These are phyloP conservation scores for Trichoderma sp. DNA, from an alignment of 2,329 filamentous ascomycete species.

Conservation along the genomic window DNA sequence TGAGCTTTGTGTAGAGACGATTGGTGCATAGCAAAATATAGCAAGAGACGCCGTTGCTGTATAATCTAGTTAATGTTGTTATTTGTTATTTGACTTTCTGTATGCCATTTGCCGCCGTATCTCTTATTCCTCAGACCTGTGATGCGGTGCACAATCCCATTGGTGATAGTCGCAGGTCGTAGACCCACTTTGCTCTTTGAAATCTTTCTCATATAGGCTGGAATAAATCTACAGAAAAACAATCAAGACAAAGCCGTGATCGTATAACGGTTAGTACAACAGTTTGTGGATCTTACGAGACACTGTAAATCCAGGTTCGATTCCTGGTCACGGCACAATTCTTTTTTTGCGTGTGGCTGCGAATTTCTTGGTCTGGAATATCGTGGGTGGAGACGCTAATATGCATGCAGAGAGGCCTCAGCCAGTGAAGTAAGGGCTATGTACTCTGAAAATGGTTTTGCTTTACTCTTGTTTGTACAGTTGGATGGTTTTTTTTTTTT, in stretches of 20 bases:
- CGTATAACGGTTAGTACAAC: constrained; percentile 33
- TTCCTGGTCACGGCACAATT: constrained; percentile 25
- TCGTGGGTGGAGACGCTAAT: not conserved
- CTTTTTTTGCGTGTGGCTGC: constrained; percentile 5
- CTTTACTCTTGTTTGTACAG: not conserved
- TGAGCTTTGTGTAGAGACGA: not conserved
- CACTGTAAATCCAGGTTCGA: constrained; percentile 34
- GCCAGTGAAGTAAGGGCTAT: not conserved
- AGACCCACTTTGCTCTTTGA: not conserved
- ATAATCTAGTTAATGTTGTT: not conserved
- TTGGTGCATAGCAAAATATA: not conserved
- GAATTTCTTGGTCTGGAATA: not conserved
- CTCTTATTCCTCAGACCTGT: not conserved
- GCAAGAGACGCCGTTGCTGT: not conserved
- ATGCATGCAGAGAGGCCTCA: not conserved
- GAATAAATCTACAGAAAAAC: not conserved
- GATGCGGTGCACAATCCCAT: not conserved
- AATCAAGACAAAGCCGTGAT: constrained; percentile 23
- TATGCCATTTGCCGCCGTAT: not conserved
- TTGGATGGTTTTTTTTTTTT: not conserved
- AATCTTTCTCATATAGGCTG: not conserved
- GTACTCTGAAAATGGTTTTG: not conserved
- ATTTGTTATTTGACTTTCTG: not conserved
- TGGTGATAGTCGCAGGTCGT: not conserved
- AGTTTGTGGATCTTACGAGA: constrained; percentile 30